Evolutionary conservation across 352 stramenopile genomes (phyloP).

Genomic region (Phytophthora foliorum): DNA sequence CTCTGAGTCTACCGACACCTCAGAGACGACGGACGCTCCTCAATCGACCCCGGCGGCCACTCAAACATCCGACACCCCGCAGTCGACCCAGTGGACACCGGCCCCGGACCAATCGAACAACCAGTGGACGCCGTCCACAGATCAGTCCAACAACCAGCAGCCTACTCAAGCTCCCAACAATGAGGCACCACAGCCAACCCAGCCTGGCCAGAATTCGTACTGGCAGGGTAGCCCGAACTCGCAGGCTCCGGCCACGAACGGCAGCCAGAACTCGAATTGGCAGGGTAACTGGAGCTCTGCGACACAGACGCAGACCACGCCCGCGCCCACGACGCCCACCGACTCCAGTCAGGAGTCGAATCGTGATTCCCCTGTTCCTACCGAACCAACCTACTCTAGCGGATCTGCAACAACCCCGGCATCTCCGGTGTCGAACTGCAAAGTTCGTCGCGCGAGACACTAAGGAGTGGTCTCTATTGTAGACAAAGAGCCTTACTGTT

Average conservation of each 20-base stretch:
- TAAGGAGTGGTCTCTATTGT: conserved; percentile 21
- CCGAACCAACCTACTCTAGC: conserved; percentile 17
- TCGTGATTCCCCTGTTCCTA: conserved; percentile 18
- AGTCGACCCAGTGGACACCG: conserved; percentile 10
- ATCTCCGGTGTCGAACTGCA: conserved; percentile 31
- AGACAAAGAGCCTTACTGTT: conserved; percentile 33
- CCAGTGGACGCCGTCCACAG: conserved; percentile 21
- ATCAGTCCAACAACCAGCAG: conserved; percentile 16
- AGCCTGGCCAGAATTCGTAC: conserved; percentile 11
- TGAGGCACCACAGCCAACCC: conserved; percentile 15
- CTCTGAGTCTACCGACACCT: conserved; percentile 1
- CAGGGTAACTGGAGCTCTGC: conserved; percentile 8
- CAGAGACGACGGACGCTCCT: conserved; percentile 9
- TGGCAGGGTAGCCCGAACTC: conserved; percentile 19
- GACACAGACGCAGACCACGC: conserved; percentile 17
- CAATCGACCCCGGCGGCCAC: conserved; percentile 13
- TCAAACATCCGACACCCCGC: neutral
- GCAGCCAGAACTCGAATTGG: conserved; percentile 15
- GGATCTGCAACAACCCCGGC: conserved; percentile 7
- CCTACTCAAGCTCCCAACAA: conserved; percentile 24
- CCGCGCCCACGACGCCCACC: conserved; percentile 8
- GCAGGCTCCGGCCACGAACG: conserved; percentile 2
- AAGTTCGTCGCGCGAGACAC: conserved; percentile 27
- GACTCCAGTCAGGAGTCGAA: conserved; percentile 24
- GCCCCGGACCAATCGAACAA: conserved; percentile 17